Base-by-base conservation (phyloP, 331 rosid species). In the Quercus lobata region DNA sequence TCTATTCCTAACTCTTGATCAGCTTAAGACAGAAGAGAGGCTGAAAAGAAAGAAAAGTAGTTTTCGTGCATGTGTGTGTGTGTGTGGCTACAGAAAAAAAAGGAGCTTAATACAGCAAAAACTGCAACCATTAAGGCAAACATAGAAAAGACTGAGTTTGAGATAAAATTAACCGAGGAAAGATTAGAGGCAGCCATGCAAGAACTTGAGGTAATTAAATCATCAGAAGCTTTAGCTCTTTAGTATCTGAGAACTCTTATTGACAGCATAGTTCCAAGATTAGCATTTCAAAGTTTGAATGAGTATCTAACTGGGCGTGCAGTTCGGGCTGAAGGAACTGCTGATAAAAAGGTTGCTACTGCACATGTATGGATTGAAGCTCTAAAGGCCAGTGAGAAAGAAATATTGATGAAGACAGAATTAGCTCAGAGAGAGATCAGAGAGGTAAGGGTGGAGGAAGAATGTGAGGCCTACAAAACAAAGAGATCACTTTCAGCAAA, bases 351-450 rank as follows among this genome's bases (percentile, higher is more conserved):
- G 83, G 94, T 93, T 52, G 96, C 91, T 35, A 97, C 96, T 46
- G 90, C 96, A 7, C 82, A 87, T 78, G 97, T 94, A 60, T 96
- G 94, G 98, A 83, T 87, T 74, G 96, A 89, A 84, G 99, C 98
- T 76, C 83, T 96, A 52, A 91, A 89, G 82, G 98, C 97, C 25
- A 93, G 96, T 72, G 97, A 96, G 90, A 87, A 83, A 85, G 97
- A 96, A 83, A 91, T 85, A 76, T 60, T 85, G 80, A 76, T 86
- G 80, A 86, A 84, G 87, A 79, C 80, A 29, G 91, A 91, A 69
- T 55, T 88, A 17, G 86, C 83, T 75, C 76, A 84, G 69, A 88
- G 86, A 76, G 92, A 93, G 85, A 83, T 89, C 29, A 87, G 84
- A 34, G 90, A 90, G 74, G 83, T 76, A 69, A 83, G 70, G 55